Conservation (phyloP, 1,139 yeast species). For the Petasospora fabianii region DNA sequence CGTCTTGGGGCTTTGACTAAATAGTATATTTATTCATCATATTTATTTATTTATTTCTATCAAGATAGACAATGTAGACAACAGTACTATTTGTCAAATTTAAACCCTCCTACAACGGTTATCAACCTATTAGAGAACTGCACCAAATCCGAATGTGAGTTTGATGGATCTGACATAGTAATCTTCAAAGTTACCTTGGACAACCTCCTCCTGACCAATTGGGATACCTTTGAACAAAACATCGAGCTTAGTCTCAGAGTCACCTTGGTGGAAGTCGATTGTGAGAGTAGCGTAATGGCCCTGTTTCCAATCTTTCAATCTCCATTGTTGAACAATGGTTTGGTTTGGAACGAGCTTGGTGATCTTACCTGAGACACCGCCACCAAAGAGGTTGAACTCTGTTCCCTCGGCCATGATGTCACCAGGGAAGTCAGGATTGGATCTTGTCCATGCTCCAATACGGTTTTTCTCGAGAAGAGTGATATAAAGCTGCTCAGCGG, state of each 20-base stretch:
- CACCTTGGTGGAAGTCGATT: slow-evolving; percentile 68
- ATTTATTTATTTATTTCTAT: too few species aligned
- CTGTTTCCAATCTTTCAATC: slow-evolving; percentile 81
- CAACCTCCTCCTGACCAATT: slow-evolving; percentile 93
- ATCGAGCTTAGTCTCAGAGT: slow-evolving; percentile 75
- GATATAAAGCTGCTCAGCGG: slow-evolving; percentile 78
- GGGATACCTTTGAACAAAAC: slow-evolving; percentile 90
- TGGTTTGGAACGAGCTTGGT: slow-evolving; percentile 54
- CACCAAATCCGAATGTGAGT: slow-evolving; percentile 89
- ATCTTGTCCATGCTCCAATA: slow-evolving; percentile 86
- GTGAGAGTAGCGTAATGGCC: slow-evolving; percentile 74
- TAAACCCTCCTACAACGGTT: too few species aligned
- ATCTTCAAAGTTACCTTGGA: slow-evolving; percentile 78
- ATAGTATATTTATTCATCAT: too few species aligned
- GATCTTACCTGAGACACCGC: slow-evolving; percentile 77
- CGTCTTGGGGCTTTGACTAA: too few species aligned
- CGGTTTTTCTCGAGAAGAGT: slow-evolving; percentile 74
- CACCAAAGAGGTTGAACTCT: slow-evolving; percentile 73
- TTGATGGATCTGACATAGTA: slow-evolving; percentile 86
- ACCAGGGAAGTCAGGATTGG: slow-evolving; percentile 59
- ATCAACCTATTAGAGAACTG: slow-evolving; percentile 39
- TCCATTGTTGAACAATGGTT: slow-evolving; percentile 73
- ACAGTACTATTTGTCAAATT: too few species aligned
- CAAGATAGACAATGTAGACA: too few species aligned
- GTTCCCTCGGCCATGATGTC: slow-evolving; percentile 48